Evolutionary conservation across 306 rosid genomes (phyloP).

Genomic region (Medicago lupulina): DNA sequence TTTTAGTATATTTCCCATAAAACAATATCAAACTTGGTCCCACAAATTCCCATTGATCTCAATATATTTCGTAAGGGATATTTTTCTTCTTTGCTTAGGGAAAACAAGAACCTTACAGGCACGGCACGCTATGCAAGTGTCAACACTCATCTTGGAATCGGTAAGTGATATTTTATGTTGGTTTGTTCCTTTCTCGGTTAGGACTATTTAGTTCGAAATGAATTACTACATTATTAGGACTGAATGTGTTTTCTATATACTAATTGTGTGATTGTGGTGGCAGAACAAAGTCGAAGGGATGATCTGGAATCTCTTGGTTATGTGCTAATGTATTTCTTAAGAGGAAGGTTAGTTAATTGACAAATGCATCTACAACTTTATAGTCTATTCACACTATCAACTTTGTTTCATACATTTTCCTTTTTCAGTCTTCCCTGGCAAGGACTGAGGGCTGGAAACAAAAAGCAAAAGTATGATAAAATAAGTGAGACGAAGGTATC

Average conservation of each 20-base stretch:
- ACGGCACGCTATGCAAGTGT: constrained; percentile 99
- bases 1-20: not conserved
- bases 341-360: constrained; percentile 83
- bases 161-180: constrained; percentile 59
- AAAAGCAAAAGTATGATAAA: constrained; percentile 94
- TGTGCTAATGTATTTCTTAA: constrained; percentile 94
- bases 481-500: constrained; percentile 95
- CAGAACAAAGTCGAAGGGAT: constrained; percentile 99
- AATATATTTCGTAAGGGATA: not conserved
- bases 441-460: constrained; percentile 96
- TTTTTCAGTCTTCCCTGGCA: constrained; percentile 97
- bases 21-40: constrained; percentile 21
- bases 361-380: constrained; percentile 34
- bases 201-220: constrained; percentile 24
- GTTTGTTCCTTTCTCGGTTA: constrained; percentile 26
- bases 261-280: constrained; percentile 45
- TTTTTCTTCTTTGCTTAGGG: constrained; percentile 56
- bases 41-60: constrained; percentile 3
- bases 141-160: constrained; percentile 99
- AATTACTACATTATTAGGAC: constrained; percentile 12
- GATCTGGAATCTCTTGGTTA: constrained; percentile 99
- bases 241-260: constrained; percentile 23
- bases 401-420: constrained; percentile 38
- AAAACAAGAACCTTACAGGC: constrained; percentile 99
- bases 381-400: constrained; percentile 38